phyloP scores from a whole-genome alignment of 2,329 filamentous ascomycete species.

The Colletotrichum sp. region DNA sequence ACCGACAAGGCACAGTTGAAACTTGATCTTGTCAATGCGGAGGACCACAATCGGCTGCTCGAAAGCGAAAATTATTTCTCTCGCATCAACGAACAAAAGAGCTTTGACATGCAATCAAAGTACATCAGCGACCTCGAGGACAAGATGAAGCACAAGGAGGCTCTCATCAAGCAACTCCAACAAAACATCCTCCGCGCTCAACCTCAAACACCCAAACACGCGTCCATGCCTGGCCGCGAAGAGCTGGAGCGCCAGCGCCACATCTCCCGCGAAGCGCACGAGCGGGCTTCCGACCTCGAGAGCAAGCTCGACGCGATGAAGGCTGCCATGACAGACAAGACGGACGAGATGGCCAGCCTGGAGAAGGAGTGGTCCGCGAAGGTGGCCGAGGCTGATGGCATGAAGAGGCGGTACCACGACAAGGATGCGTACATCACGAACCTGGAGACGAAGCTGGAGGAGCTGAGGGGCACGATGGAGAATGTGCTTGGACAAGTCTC shows the following conservation, averaged over 20 bases:
- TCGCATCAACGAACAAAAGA: too few species aligned
- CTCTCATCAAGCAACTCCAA: background rate
- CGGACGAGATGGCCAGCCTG: background rate
- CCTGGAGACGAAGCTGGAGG: background rate
- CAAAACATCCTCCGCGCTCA: background rate
- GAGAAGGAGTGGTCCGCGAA: background rate
- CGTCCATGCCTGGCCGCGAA: too few species aligned
- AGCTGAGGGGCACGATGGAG: background rate
- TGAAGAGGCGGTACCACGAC: background rate
- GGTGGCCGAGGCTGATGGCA: fast-evolving
- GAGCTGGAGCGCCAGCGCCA: background rate
- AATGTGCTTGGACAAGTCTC: background rate
- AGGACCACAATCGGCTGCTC: too few species aligned
- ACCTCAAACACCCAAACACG: too few species aligned
- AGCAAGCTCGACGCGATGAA: background rate
- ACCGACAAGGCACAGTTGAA: too few species aligned
- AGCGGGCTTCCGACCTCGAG: background rate
- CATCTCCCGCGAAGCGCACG: background rate
- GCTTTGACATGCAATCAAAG: background rate
- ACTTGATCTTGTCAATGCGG: too few species aligned
- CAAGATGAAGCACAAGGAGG: background rate
- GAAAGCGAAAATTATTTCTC: too few species aligned
- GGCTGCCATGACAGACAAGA: background rate
- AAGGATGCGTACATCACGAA: background rate
- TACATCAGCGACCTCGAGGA: background rate